A percentile compares a stretch with the other conserved stretches of the same genome.
These are phyloP conservation scores for Glycine soja DNA, from an alignment of 306 rosid genomes.

Conservation along the genomic window DNA sequence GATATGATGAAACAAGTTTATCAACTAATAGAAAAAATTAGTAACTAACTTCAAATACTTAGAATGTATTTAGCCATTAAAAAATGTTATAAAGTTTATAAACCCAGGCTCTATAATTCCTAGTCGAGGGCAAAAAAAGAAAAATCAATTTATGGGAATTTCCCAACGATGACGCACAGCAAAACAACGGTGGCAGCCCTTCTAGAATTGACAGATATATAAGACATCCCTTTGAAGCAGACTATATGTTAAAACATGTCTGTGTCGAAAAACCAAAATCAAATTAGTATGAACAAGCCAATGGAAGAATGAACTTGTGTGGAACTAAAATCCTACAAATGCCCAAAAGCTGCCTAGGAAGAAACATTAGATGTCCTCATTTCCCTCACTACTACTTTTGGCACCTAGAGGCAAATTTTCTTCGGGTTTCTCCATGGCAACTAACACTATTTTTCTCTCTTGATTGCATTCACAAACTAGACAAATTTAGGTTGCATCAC, in stretches of 20 bases:
- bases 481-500: neutral
- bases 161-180: neutral
- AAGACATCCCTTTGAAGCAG: neutral
- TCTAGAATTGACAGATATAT: conserved; percentile 13
- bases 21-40: no score
- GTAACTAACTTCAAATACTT: no score
- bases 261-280: conserved; percentile 8
- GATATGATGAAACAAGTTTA: no score
- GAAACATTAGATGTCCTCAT: conserved; percentile 18
- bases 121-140: neutral
- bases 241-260: conserved; percentile 13
- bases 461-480: neutral
- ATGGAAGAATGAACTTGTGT: neutral
- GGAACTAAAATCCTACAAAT: neutral
- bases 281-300: conserved; percentile 7
- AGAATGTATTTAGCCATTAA: neutral
- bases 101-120: neutral
- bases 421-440: neutral
- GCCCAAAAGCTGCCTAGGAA: neutral
- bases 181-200: neutral
- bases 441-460: neutral
- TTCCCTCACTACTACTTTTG: conserved; percentile 17
- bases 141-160: conserved; percentile 1
- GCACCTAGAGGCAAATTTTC: neutral
- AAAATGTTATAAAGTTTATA: neutral